Evolutionary conservation across 1,139 yeast species (phyloP).

Genomic region (Yamadazyma taylorii): DNA sequence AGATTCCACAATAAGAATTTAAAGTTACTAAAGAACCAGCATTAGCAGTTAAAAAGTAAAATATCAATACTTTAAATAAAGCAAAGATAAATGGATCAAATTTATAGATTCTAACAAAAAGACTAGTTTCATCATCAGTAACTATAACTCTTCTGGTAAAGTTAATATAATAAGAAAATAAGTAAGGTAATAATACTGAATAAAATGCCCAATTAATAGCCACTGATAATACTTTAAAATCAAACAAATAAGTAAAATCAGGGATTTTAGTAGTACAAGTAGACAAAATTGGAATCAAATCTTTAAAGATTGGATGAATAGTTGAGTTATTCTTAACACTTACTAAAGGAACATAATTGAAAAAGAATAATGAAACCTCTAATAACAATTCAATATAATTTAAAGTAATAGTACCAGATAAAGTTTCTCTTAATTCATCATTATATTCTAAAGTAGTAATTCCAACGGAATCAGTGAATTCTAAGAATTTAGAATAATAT

Average conservation of each 20-base stretch:
- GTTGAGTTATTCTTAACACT: constrained; percentile 38
- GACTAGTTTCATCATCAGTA: constrained; percentile 25
- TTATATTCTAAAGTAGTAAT: constrained; percentile 43
- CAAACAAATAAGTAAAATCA: constrained; percentile 36
- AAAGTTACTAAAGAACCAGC: constrained; percentile 32
- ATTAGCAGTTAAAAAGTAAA: constrained; percentile 40
- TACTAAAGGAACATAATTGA: constrained; percentile 37
- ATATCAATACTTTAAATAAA: constrained; percentile 47
- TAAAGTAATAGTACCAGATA: constrained; percentile 50
- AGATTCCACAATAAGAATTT: constrained; percentile 29
- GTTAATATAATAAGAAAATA: constrained; percentile 51
- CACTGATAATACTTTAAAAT: constrained; percentile 30
- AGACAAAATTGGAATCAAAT: constrained; percentile 30
- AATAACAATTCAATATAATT: constrained; percentile 40
- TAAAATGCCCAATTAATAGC: constrained; percentile 41
- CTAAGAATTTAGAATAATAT: constrained; percentile 29
- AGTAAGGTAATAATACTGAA: constrained; percentile 45
- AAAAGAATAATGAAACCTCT: constrained; percentile 40
- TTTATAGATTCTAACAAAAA: constrained; percentile 37
- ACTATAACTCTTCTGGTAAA: constrained; percentile 49
- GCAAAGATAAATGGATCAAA: constrained; percentile 63
- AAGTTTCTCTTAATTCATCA: constrained; percentile 48
- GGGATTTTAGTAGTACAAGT: constrained; percentile 28
- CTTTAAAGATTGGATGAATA: constrained; percentile 41
- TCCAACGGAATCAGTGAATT: constrained; percentile 39